Base-by-base conservation (phyloP, 192 early-diverging fungal species). In the Coemansia umbellata region DNA sequence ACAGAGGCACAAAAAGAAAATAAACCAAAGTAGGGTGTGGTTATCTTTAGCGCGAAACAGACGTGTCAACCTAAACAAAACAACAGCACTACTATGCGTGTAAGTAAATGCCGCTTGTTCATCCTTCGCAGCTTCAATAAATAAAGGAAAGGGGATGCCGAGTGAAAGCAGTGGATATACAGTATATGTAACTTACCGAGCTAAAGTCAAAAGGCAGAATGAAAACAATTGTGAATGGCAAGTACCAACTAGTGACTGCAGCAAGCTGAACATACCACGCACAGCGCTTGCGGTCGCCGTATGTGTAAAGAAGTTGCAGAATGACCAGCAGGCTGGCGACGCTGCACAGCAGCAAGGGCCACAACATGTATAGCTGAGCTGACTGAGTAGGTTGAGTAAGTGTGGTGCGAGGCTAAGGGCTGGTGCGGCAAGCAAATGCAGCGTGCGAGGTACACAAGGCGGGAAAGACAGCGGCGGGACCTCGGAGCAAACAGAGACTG, bases 181-280 rank as follows among this genome's bases (percentile, higher is more conserved):
- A n/a, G n/a, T n/a, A n/a, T n/a, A n/a, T 10, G 42, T 8, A 22
- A 63, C 54, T 66, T 74, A 76, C 73, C 53, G 88, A 91, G 37
- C 88, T 84, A 21, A 95, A 80, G 71, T 95, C 95, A 33, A 97
- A 77, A 2, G 93, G 92, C 32, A 97, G 78, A 18, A 97, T 83
- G 23, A 97, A 70, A 10, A 93, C 82, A 50, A 95, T 91, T 56
- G 90, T 85, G 75, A 97, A 92, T 8, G 95, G 91, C 52, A 94
- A 85, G 59, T 88, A 89, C 89, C 90, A 95, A 35, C 89, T 87
- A 41, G 91, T 56, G 58, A 85, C 83, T 4, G 84, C 73, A 13
- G 84, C 81, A 14, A 84, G 58, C 32, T 85, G 84, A 23, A 91
- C 84, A 64, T 95, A 95, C 93, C 93, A 98, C 36, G 86, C 78